Conservation (phyloP, 1,139 yeast genomes). For the Hemisphaericaspora subhashii region DNA sequence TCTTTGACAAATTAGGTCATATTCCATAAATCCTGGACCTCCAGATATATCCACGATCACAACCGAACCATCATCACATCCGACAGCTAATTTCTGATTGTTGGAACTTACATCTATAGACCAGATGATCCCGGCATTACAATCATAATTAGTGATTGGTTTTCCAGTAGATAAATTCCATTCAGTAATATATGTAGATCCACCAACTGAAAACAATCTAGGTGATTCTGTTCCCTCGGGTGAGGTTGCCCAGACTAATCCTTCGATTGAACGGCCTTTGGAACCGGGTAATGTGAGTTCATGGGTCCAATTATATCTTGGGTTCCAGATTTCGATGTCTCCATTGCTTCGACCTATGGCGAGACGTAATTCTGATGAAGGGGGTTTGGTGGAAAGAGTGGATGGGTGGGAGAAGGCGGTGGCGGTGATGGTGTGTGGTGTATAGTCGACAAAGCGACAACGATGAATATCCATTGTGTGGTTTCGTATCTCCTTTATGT, state of each 20-base stretch:
- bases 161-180: conserved; percentile 81
- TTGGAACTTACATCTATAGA: conserved; percentile 68
- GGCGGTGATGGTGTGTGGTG: conserved; percentile 84
- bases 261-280: conserved; percentile 82
- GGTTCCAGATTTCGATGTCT: conserved; percentile 95
- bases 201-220: conserved; percentile 89
- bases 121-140: conserved; percentile 96
- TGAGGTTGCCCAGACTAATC: conserved; percentile 71
- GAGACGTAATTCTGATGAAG: conserved; percentile 67
- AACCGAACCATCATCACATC: conserved; percentile 94
- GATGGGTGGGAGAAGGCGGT: conserved; percentile 77
- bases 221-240: conserved; percentile 42
- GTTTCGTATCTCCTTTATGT: no score
- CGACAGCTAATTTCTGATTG: conserved; percentile 73
- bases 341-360: conserved; percentile 96
- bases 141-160: conserved; percentile 77
- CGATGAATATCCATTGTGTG: conserved; percentile 92
- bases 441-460: conserved; percentile 87
- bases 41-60: conserved; percentile 81
- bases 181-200: conserved; percentile 87
- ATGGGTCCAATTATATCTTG: conserved; percentile 60
- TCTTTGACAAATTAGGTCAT: conserved; percentile 73
- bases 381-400: conserved; percentile 38
- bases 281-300: conserved; percentile 74
- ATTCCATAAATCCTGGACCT: conserved; percentile 80